Base-by-base conservation (phyloP, 2,329 filamentous ascomycete species). In the Colletotrichum lentis region DNA sequence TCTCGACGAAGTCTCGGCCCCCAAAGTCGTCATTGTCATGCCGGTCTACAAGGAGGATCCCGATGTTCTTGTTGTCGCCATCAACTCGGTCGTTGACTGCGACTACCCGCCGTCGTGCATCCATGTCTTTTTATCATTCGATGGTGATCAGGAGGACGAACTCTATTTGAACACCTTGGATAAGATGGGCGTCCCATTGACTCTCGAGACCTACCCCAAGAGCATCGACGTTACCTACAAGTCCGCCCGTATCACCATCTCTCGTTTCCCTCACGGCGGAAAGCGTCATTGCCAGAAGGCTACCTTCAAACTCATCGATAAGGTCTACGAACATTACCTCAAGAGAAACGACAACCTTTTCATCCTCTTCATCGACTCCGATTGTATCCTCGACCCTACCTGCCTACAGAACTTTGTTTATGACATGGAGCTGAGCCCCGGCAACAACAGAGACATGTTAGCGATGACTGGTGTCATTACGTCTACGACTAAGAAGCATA, bases 401-500 rank as follows among this genome's bases (percentile, higher is more conserved):
- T 98, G 95, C 77, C 87, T 98, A 68, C 95, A 97, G 77, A 98
- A 97, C 78, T 98, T 98, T 80, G 92, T 98, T 82, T 97, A 96
- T 79, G 95, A 98, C 77, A 98, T 98, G 96, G 94, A 98, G 79
- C 84, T 98, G 69, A 97, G 95, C 78, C 95, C 95, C 0, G 94
- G 94, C 62, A 97, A 94, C 80, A 89, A 92, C 76, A 89, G 90
- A 76, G 93, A 96, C 77, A 97, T 97, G 93, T 84, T 98, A 75
- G 95, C 95, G 61, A 97, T 97, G 93, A 98, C 95, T 16, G 95
- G 95, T 39, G 92, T 98, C 75, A 98, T 98, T 75, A 98, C 95
- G 2, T 95, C 94, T 1, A 97, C 94, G 0, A 97, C 95, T 0
- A 88, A 91, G 73, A 96, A 92, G 74, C 91, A 96, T 77, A 93